These are phyloP conservation scores for Pinus tabuliformis DNA, from an alignment of 75 land plant genomes.

Conservation along the genomic window DNA sequence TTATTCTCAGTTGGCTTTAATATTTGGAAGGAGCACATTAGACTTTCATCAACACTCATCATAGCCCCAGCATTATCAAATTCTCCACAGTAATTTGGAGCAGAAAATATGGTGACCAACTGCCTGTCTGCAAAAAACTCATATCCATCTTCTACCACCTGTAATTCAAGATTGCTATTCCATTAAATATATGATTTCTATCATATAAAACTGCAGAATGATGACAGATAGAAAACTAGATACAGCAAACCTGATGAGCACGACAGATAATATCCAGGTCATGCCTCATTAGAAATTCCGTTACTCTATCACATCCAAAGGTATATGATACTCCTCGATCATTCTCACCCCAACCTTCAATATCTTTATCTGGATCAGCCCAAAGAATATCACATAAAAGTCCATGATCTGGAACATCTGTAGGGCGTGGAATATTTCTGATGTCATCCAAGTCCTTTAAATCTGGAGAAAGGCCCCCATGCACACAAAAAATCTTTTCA, in stretches of 20 bases:
- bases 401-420: conserved; percentile 77
- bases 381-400: conserved; percentile 82
- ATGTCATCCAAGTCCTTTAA: conserved; percentile 65
- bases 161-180: conserved; percentile 3
- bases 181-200: neutral
- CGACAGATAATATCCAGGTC: conserved; percentile 87
- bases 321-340: conserved; percentile 85
- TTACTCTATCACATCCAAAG: conserved; percentile 72
- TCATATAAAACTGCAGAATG: too few relatives aligned
- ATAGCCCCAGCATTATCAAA: conserved; percentile 57
- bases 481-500: conserved; percentile 90
- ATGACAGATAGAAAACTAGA: too few relatives aligned
- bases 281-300: conserved; percentile 65
- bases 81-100: conserved; percentile 60
- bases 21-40: conserved; percentile 59
- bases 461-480: conserved; percentile 90
- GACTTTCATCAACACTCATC: conserved; percentile 51
- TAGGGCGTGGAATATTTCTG: conserved; percentile 54
- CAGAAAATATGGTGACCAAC: conserved; percentile 56
- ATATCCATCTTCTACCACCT: conserved; percentile 68
- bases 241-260: conserved; percentile 70
- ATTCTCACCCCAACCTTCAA: conserved; percentile 79
- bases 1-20: conserved; percentile 39
- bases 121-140: conserved; percentile 65
- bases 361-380: conserved; percentile 79